phyloP scores from a whole-genome alignment of 306 rosid genomes.

The Chamaecrista fasciculata region DNA sequence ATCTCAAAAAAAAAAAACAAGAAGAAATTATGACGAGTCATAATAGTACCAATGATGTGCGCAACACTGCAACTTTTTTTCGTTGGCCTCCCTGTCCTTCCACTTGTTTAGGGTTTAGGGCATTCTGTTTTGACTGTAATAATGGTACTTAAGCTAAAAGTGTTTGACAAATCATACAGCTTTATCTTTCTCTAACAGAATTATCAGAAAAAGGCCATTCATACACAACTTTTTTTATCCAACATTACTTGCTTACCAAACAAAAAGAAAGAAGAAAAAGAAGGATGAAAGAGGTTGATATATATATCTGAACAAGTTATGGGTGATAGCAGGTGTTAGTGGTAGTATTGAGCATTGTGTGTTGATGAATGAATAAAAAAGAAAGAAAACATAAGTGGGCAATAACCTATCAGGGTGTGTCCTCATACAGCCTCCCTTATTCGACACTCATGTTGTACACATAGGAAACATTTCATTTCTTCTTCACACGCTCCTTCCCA shows the following conservation, averaged over 20 bases:
- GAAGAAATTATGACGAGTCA: slow-evolving; percentile 1
- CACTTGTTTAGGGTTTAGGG: slow-evolving; percentile 9
- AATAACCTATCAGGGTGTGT: slow-evolving; percentile 49
- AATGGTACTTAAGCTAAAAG: slow-evolving; percentile 28
- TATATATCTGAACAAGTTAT: slow-evolving; percentile 36
- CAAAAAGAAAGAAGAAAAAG: background rate
- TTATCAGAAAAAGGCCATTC: too few species aligned
- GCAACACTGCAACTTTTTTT: slow-evolving; percentile 15
- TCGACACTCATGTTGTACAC: slow-evolving; percentile 57
- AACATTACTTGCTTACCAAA: background rate
- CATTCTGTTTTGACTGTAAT: slow-evolving; percentile 24
- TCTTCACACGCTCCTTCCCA: slow-evolving; percentile 50
- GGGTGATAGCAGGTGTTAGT: slow-evolving; percentile 37
- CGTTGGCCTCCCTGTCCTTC: background rate
- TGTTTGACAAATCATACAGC: slow-evolving; percentile 13
- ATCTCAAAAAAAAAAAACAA: background rate
- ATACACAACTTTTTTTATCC: slow-evolving; percentile 26
- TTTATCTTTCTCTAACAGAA: background rate
- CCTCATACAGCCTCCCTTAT: slow-evolving; percentile 45
- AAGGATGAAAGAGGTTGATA: background rate
- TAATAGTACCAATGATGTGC: slow-evolving; percentile 29
- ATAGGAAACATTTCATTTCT: slow-evolving; percentile 66
- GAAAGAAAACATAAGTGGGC: slow-evolving; percentile 46
- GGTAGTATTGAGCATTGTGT: slow-evolving; percentile 44
- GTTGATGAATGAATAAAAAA: slow-evolving; percentile 52